Evolutionary conservation across 2,329 filamentous ascomycete species (phyloP).

Genomic region (Remersonia thermophila): DNA sequence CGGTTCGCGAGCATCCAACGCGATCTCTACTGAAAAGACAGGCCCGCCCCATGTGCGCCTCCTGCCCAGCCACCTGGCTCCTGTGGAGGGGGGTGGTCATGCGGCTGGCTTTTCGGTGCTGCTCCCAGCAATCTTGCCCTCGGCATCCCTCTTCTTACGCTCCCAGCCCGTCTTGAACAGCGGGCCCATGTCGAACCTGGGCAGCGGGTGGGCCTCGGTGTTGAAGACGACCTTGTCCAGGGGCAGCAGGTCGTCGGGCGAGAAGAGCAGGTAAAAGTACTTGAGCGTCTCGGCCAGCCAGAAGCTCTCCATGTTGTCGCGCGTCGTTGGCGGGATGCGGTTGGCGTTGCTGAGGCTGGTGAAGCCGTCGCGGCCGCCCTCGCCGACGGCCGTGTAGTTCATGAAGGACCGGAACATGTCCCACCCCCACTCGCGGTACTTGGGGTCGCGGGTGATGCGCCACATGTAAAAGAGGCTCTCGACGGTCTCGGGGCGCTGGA

Average conservation of each 20-base stretch:
- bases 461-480: conserved; percentile 98
- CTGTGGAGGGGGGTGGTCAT: too few species aligned
- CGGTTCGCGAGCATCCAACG: too few species aligned
- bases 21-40: too few species aligned
- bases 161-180: conserved; percentile 74
- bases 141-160: conserved; percentile 47
- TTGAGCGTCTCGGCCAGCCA: conserved; percentile 98
- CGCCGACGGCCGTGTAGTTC: conserved; percentile 67
- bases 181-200: conserved; percentile 68
- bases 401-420: conserved; percentile 93
- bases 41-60: too few species aligned
- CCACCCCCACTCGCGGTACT: conserved; percentile 95
- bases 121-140: conserved; percentile 34
- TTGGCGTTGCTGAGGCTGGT: conserved; percentile 69
- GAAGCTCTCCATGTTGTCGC: conserved; percentile 98
- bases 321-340: conserved; percentile 50
- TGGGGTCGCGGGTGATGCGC: conserved; percentile 82
- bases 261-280: conserved; percentile 94
- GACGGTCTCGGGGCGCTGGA: conserved; percentile 93
- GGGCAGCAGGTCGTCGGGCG: conserved; percentile 66
- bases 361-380: conserved; percentile 56
- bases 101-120: too few species aligned
- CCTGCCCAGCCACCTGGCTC: too few species aligned
- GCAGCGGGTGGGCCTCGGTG: conserved; percentile 87
- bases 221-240: conserved; percentile 85